phyloP scores from a whole-genome alignment of 2,329 filamentous ascomycete genomes.

The Furcasterigmium sp. region DNA sequence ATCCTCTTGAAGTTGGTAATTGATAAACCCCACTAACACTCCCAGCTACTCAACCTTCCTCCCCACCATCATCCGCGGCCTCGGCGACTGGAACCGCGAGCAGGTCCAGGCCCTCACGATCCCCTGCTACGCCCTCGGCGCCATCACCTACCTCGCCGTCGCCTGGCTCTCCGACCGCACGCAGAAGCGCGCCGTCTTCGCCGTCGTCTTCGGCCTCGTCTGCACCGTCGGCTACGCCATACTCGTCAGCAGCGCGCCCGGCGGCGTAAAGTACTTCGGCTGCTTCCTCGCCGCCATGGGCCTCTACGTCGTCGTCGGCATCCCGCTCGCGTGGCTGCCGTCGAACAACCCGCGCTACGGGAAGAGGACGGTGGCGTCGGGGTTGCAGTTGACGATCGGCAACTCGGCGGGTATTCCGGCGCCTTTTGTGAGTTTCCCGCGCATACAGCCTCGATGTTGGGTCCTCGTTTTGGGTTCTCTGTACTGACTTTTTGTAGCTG shows the following conservation, averaged over 20 bases:
- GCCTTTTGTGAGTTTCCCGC: constrained; percentile 33
- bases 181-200: constrained; percentile 51
- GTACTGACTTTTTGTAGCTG: constrained; percentile 10
- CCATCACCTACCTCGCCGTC: constrained; percentile 51
- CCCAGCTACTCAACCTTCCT: constrained; percentile 53
- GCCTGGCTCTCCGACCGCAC: constrained; percentile 54
- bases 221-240: constrained; percentile 53
- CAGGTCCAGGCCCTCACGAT: constrained; percentile 61
- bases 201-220: constrained; percentile 44
- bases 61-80: constrained; percentile 59
- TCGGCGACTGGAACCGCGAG: constrained; percentile 37
- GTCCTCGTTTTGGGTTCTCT: background rate
- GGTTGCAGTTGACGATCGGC: constrained; percentile 57
- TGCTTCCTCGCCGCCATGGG: constrained; percentile 60
- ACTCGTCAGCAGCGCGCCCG: constrained; percentile 46
- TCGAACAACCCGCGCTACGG: constrained; percentile 59
- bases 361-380: constrained; percentile 57
- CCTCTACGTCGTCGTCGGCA: constrained; percentile 41
- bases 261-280: constrained; percentile 55
- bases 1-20: background rate
- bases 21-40: background rate
- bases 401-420: constrained; percentile 60
- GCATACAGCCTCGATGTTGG: background rate
- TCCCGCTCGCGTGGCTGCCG: constrained; percentile 36
- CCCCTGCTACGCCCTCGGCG: constrained; percentile 59